These are phyloP conservation scores for Epichloe bromicola DNA, from an alignment of 2,329 filamentous ascomycete species.

Conservation along the genomic window DNA sequence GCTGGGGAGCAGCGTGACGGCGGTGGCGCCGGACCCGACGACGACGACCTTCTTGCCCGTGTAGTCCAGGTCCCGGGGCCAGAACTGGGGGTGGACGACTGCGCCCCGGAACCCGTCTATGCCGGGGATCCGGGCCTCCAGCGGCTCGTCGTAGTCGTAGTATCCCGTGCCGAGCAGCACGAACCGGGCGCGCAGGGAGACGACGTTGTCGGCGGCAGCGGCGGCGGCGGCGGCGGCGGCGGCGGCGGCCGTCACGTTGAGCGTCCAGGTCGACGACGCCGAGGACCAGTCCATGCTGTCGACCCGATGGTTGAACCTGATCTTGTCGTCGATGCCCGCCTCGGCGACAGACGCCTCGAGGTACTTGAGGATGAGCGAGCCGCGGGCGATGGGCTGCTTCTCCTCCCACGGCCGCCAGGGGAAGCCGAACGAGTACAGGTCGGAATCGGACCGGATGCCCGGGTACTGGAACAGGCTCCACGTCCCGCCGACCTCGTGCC, in stretches of 20 bases:
- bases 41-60: slow-evolving; percentile 52
- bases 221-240: slow-evolving; percentile 6
- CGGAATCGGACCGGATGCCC: slow-evolving; percentile 51
- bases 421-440: slow-evolving; percentile 47
- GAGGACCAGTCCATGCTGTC: slow-evolving; percentile 36
- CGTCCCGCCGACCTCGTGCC: slow-evolving; percentile 53
- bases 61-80: slow-evolving; percentile 54
- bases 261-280: slow-evolving; percentile 37
- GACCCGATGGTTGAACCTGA: slow-evolving; percentile 36
- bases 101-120: slow-evolving; percentile 50
- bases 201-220: slow-evolving; percentile 4
- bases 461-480: slow-evolving; percentile 66
- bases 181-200: slow-evolving; percentile 33
- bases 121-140: slow-evolving; percentile 47
- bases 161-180: slow-evolving; percentile 42
- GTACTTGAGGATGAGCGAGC: slow-evolving; percentile 35
- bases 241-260: slow-evolving; percentile 24
- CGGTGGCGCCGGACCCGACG: slow-evolving; percentile 64
- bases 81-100: slow-evolving; percentile 59
- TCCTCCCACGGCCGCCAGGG: slow-evolving; percentile 55
- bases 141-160: slow-evolving; percentile 53
- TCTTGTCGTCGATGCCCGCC: slow-evolving; percentile 26
- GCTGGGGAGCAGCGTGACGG: slow-evolving; percentile 58
- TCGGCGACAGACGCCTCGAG: slow-evolving; percentile 33
- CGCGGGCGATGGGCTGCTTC: slow-evolving; percentile 35